phyloP scores from a whole-genome alignment of 345 rosid species.

The Citrus glauca region DNA sequence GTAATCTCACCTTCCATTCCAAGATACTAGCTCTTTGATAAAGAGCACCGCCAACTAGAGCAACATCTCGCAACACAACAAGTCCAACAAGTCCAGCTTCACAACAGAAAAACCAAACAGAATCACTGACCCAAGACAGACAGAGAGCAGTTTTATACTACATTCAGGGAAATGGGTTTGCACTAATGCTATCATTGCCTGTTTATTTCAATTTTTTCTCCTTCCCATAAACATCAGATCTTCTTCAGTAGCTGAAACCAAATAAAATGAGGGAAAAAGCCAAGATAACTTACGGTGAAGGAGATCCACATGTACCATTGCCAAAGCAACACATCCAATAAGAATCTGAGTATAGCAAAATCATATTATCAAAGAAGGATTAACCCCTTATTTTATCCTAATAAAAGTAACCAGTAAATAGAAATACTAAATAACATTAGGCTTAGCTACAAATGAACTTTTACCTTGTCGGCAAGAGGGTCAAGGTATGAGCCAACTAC shows the following conservation, averaged over 20 bases:
- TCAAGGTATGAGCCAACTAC: slow-evolving; percentile 98
- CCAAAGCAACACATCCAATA: slow-evolving; percentile 81
- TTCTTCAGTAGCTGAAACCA: not conserved
- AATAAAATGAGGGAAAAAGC: not conserved
- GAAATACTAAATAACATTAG: not conserved
- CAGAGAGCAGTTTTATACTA: not conserved
- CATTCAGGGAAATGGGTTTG: not conserved
- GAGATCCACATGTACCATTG: slow-evolving; percentile 81
- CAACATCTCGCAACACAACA: slow-evolving; percentile 66
- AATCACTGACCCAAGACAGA: not conserved
- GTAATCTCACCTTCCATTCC: slow-evolving; percentile 62
- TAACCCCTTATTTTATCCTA: not conserved
- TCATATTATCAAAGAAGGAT: not conserved
- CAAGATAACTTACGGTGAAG: slow-evolving; percentile 62
- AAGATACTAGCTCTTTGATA: slow-evolving; percentile 69
- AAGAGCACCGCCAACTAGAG: slow-evolving; percentile 76
- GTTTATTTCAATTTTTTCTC: no score
- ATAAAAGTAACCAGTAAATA: not conserved
- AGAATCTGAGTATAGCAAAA: slow-evolving; percentile 57
- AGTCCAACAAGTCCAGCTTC: slow-evolving; percentile 86
- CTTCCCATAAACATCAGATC: not conserved
- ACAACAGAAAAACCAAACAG: slow-evolving; percentile 11
- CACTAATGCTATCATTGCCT: not conserved
- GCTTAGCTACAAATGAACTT: slow-evolving; percentile 2
- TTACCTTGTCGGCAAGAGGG: slow-evolving; percentile 97